Evolutionary conservation across 2,329 filamentous ascomycete genomes (phyloP), one percentile per base, ranked within the genome.

Genomic region (Pseudogymnoascus sp.): DNA sequence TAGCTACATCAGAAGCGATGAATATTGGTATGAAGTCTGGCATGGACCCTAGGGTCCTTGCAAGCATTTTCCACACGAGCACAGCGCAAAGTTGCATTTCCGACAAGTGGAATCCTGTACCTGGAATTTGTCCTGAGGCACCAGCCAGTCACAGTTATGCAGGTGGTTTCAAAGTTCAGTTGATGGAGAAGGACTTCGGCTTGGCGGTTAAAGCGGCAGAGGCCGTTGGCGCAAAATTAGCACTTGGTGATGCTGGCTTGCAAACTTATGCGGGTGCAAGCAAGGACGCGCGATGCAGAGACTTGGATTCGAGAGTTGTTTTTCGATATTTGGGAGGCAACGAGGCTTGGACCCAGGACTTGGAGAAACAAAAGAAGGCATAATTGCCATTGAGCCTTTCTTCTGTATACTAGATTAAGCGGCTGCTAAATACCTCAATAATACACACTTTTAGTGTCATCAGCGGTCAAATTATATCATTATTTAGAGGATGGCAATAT

Each of bases 151-250:
- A 72, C 10, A 63, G 60, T 4, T 76, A 76, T 60, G 72, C 78
- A 62, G 79, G 80, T 2, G 84, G 84, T 0, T 86, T 87, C 70
- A 80, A 82, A 50, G 80, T 86, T 5, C 78, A 85, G 69, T 68
- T 86, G 67, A 86, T 86, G 82, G 77, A 76, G 65, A 86, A 86
- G 69, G 83, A 86, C 67, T 81, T 87, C 63, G 74, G 75, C 1
- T 70, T 86, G 19, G 84, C 83, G 0, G 75, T 84, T 0, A 78
- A 83, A 7, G 79, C 81, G 72, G 83, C 82, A n/a, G 74, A 79
- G 64, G 73, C 77, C 14, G 78, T 84, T 4, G 83, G 79, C 0
- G 77, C 80, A 14, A 75, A 73, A 46, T 76, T 83, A 62, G 78
- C 79, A 4, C 69, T 86, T 38, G 82, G 83, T 1, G 74, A 79